Evolutionary conservation across 148 eudicot genomes (phyloP).

Genomic region (Persicaria tinctoria): DNA sequence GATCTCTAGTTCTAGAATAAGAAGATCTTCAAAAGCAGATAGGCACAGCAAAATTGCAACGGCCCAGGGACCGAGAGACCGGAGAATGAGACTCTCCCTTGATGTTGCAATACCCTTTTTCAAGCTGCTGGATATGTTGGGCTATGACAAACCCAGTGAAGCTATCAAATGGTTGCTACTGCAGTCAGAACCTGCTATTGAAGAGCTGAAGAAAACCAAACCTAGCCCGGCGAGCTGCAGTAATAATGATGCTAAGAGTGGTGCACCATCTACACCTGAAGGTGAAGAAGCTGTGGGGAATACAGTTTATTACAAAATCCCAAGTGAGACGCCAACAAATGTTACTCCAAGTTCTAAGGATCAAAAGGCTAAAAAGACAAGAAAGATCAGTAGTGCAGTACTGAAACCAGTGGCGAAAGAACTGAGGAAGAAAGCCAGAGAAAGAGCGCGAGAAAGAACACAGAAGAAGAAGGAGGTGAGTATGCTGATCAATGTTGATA

Average conservation of each 20-base stretch:
- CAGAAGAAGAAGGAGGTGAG: not conserved
- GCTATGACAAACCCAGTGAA: slow-evolving; percentile 24
- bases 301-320: not conserved
- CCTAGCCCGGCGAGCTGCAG: not conserved
- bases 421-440: slow-evolving; percentile 9
- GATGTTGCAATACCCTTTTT: slow-evolving; percentile 17
- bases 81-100: slow-evolving; percentile 21
- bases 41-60: slow-evolving; percentile 25
- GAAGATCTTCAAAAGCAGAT: slow-evolving; percentile 13
- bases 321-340: not conserved
- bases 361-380: not conserved
- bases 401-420: not conserved
- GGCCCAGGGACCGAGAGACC: slow-evolving; percentile 20
- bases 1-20: not conserved
- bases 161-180: slow-evolving; percentile 20
- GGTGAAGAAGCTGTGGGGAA: slow-evolving; percentile 4
- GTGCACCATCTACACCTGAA: not conserved
- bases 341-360: not conserved
- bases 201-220: slow-evolving; percentile 11
- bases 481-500: not conserved
- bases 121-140: slow-evolving; percentile 21
- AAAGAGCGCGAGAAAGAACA: slow-evolving; percentile 3
- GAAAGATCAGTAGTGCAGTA: not conserved
- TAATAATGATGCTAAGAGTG: not conserved
- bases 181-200: slow-evolving; percentile 16